Conservation (phyloP, 108 stramenopile species). For the Cylindrotheca fusiformis region DNA sequence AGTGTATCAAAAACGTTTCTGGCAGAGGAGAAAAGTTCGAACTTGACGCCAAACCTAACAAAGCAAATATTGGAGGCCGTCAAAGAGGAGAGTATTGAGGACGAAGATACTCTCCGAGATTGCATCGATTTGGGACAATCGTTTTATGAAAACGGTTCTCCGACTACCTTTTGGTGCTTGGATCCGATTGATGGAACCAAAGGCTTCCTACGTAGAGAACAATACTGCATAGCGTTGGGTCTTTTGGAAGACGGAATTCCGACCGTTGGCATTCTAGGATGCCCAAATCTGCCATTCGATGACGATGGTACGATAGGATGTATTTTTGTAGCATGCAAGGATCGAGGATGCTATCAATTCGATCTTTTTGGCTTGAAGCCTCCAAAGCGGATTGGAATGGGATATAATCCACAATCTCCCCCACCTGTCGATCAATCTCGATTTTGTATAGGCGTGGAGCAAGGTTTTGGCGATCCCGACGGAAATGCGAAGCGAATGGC, state of each 20-base stretch:
- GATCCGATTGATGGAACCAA: slow-evolving; percentile 94
- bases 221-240: slow-evolving; percentile 76
- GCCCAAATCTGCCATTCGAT: slow-evolving; percentile 65
- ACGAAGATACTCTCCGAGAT: slow-evolving; percentile 13
- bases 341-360: slow-evolving; percentile 72
- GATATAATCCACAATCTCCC: neutral
- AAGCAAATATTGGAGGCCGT: neutral
- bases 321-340: slow-evolving; percentile 71
- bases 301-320: slow-evolving; percentile 47
- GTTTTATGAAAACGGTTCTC: slow-evolving; percentile 12
- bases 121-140: slow-evolving; percentile 33
- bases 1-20: slow-evolving; percentile 31
- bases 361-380: slow-evolving; percentile 14
- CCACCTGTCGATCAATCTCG: slow-evolving; percentile 24
- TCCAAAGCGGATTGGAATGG: neutral
- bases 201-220: slow-evolving; percentile 80
- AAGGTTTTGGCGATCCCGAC: slow-evolving; percentile 49
- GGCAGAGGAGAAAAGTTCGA: slow-evolving; percentile 36
- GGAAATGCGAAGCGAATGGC: slow-evolving; percentile 47
- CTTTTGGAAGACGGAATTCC: slow-evolving; percentile 68
- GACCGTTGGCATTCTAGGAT: slow-evolving; percentile 71
- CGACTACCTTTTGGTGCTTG: slow-evolving; percentile 59
- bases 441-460: slow-evolving; percentile 70
- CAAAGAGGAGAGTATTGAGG: neutral
- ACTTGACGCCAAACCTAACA: slow-evolving; percentile 1